Base-by-base conservation (phyloP, 2,329 filamentous ascomycete genomes). In the Graphilbum ipis-grandicollis region DNA sequence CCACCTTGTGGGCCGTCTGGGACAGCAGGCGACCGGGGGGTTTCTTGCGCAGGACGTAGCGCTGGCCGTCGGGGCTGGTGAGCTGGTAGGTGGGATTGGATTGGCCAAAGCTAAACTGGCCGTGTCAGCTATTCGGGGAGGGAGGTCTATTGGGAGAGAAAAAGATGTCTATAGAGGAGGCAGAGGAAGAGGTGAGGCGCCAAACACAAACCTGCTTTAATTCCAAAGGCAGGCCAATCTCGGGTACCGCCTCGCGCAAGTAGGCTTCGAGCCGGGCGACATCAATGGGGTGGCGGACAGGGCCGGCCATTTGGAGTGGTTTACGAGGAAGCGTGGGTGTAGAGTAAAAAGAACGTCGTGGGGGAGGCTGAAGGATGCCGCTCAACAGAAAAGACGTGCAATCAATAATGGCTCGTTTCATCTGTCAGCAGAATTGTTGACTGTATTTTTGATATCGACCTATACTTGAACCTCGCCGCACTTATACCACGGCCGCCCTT, bases 61-160 rank as follows among this genome's bases (percentile, higher is more conserved):
- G 75, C 47, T 63, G 56, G 36, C 75, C 73, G 52, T 75, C 66
- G 45, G 73, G 65, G 36, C 75, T 75, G 14, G 76, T 93, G 51
- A 96, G 67, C 51, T 88, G 83, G 60, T 96, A 98, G 3, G 90
- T 98, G 32, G 90, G 90, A 55, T 96, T 98, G 40, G 84, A 93
- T 60, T 96, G 90, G 41, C 90, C 90, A 55, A 92, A 96, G 49
- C 86, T 84, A 54, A 96, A 98, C 82, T 96, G 50, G 26, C 3
- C 21, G 26, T 2, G 33, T 34, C 18, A 39, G 39, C 9, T n/a
- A n/a, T n/a, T n/a, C n/a, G 5, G n/a, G 28, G 9, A 14, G n/a
- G 28, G 33, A 33, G 31, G 37, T 39, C 17, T n/a, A n/a, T n/a
- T n/a, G n/a, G n/a, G 34, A 21, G 38, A 31, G 34, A 31, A 18